Percentiles rank a stretch among this genome's conserved stretches.
Evolutionary conservation across 1,139 yeast genomes (phyloP).

Genomic region (Zygoascus sp.): DNA sequence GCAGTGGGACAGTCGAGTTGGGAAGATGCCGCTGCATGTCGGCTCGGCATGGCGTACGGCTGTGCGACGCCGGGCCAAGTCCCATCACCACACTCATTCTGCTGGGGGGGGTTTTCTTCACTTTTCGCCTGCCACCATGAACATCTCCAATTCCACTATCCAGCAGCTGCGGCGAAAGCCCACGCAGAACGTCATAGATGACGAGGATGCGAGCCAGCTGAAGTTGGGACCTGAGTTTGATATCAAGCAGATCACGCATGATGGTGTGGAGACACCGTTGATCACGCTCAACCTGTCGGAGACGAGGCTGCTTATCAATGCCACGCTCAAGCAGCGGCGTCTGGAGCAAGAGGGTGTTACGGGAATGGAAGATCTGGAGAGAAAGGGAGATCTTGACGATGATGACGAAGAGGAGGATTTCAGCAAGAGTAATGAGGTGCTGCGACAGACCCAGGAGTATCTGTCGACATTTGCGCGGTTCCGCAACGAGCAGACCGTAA

Average conservation of each 20-base stretch:
- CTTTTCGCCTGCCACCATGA: slow-evolving; percentile 45
- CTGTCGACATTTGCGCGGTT: slow-evolving; percentile 82
- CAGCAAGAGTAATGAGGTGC: slow-evolving; percentile 48
- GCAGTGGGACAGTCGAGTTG: too few relatives aligned
- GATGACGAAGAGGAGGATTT: slow-evolving; percentile 39
- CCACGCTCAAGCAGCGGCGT: slow-evolving; percentile 79
- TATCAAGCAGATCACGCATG: slow-evolving; percentile 70
- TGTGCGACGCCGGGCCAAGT: too few relatives aligned
- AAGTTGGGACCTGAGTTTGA: slow-evolving; percentile 93
- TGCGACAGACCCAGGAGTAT: slow-evolving; percentile 89
- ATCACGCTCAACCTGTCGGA: slow-evolving; percentile 85
- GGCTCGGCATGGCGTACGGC: too few relatives aligned
- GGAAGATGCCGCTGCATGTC: too few relatives aligned
- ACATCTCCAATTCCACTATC: slow-evolving; percentile 82
- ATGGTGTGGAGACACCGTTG: slow-evolving; percentile 70
- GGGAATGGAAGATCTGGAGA: slow-evolving; percentile 37
- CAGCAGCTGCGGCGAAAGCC: slow-evolving; percentile 78
- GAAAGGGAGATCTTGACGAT: slow-evolving; percentile 36
- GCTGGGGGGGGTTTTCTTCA: not conserved
- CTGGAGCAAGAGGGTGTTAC: slow-evolving; percentile 43
- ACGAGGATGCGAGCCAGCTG: slow-evolving; percentile 83
- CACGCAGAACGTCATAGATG: slow-evolving; percentile 52
- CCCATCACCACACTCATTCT: too few relatives aligned
- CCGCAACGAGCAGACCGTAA: slow-evolving; percentile 86
- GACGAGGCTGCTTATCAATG: slow-evolving; percentile 82